These are phyloP conservation scores for Asparagopsis taxiformis DNA, from an alignment of 31 red algal species.

Conservation along the genomic window DNA sequence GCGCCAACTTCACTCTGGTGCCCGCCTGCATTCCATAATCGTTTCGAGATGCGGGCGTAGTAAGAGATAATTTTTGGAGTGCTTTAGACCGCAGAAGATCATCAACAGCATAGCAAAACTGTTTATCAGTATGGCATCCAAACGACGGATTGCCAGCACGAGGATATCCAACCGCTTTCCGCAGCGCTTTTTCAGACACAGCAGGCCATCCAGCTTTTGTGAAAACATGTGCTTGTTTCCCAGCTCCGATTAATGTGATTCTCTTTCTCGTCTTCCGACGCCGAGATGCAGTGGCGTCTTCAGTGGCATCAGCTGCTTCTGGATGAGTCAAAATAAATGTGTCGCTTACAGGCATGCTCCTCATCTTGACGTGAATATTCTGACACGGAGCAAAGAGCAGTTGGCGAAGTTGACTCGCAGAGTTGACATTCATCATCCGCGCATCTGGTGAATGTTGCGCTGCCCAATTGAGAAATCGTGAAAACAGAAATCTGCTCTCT, in stretches of 20 bases:
- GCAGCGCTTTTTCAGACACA: constrained; percentile 11
- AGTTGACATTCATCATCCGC: background rate
- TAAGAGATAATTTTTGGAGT: background rate
- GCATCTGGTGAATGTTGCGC: constrained; percentile 13
- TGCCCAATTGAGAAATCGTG: constrained; percentile 18
- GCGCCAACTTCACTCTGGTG: background rate
- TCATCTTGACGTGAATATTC: constrained; percentile 15
- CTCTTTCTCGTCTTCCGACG: background rate
- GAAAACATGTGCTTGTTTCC: constrained; percentile 3
- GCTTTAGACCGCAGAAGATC: constrained; percentile 7
- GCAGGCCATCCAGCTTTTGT: constrained; percentile 12
- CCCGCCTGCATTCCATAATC: background rate
- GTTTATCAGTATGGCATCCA: constrained; percentile 1
- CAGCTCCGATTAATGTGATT: background rate
- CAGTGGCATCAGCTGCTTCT: background rate
- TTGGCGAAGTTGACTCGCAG: constrained; percentile 18
- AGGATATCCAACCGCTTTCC: constrained; percentile 7
- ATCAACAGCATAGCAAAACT: constrained; percentile 27
- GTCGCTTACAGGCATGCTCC: background rate
- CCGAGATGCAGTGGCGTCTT: background rate
- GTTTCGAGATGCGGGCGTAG: background rate
- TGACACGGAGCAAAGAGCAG: constrained; percentile 22
- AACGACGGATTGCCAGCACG: background rate
- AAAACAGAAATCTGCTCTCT: background rate
- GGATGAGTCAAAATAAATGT: background rate